Base-by-base conservation (phyloP, 1,139 yeast species). In the Geotrichum candidum region DNA sequence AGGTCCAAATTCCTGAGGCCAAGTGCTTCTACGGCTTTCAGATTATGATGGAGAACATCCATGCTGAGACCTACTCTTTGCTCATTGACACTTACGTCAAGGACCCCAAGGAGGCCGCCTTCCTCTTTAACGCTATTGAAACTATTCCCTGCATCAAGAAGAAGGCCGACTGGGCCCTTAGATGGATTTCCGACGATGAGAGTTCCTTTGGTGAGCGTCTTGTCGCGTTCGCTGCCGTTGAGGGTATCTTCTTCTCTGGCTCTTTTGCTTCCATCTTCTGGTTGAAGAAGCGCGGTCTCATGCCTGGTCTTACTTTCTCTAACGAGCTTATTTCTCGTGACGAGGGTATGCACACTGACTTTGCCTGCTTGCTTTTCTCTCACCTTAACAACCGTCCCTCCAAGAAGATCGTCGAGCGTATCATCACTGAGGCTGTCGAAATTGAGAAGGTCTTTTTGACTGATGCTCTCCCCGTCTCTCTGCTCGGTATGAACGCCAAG, bases 31-130 rank as follows among this genome's bases (percentile, higher is more conserved):
- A 94, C 76, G 99, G 99, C 61, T 94, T 94, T 87, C 98, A 94
- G 80, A 94, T 94, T 77, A 94, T 95, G 96, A 99, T 92, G 94
- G 97, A 95, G 80, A 95, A 94, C 82, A 94, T 94, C 73, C 99
- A 94, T 79, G 87, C 97, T 45, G 99, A 94, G 80, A 94, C 97
- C 56, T 94, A 95, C 80, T 92, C 98, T 15, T 81, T 94, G 70
- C 84, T 94, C 73, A 90, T 94, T 71, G 99, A 94, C 76, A 85
- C 97, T 55, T 94, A 92, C 78, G 88, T 94, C 77, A 91, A 91
- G 80, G 98, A 94, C 77, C 94, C 96, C 68, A 85, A 87, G 77
- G 96, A 92, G 80, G 84, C 95, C 63, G 89, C 87, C 67, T 90
- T 80, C 76, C 82, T 92, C 75, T 90, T 94, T 79, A 90, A 92